Conservation (phyloP, 2,329 filamentous ascomycete species). For the Epichloe brachyelytri region DNA sequence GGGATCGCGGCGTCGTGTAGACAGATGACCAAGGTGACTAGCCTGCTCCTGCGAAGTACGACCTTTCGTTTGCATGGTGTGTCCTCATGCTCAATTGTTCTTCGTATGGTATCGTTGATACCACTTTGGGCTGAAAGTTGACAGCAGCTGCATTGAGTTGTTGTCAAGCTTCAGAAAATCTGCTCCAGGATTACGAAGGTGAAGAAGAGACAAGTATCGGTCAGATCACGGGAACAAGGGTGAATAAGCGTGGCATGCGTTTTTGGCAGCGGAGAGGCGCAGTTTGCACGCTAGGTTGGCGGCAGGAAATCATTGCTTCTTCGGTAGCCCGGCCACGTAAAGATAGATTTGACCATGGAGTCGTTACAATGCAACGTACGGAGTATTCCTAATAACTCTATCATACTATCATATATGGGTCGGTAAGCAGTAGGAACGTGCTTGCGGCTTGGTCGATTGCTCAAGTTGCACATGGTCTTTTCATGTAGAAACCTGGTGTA, state of each 20-base stretch:
- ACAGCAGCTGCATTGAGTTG: background rate
- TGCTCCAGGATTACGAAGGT: background rate
- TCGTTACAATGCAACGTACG: background rate
- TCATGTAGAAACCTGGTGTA: background rate
- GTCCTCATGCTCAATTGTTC: too few species aligned
- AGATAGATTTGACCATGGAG: background rate
- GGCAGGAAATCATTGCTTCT: background rate
- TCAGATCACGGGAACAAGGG: background rate
- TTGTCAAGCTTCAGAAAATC: background rate
- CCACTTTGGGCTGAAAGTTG: background rate
- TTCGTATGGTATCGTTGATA: background rate
- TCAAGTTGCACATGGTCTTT: background rate
- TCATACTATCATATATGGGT: background rate
- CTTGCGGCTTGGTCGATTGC: background rate
- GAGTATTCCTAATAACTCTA: background rate
- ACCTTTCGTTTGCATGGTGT: background rate
- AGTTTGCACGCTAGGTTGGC: background rate
- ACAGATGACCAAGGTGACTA: background rate
- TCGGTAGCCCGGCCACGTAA: background rate
- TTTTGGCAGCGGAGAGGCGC: background rate
- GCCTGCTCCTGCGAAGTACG: background rate
- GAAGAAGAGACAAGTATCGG: background rate
- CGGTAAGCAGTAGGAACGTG: background rate
- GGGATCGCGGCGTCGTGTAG: background rate
- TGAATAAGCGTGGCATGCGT: background rate